phyloP scores from a whole-genome alignment of 2,329 filamentous ascomycete genomes.

The Fusarium sp. region DNA sequence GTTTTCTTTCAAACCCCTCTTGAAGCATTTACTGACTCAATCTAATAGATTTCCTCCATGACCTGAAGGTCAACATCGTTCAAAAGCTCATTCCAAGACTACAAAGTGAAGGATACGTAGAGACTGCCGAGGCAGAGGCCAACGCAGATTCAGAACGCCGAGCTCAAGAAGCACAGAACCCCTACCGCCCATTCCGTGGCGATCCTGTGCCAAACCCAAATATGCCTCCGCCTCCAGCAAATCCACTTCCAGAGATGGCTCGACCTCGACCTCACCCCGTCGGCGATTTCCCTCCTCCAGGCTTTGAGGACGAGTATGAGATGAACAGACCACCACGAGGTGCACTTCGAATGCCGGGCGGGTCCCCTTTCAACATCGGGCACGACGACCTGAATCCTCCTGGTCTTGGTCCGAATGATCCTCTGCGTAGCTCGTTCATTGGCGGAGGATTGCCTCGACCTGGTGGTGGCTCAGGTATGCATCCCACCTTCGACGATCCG shows the following conservation, averaged over 20 bases:
- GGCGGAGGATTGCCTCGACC: slow-evolving; percentile 68
- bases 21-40: background rate
- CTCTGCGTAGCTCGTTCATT: slow-evolving; percentile 74
- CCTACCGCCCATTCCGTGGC: slow-evolving; percentile 50
- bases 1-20: background rate
- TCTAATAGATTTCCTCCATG: slow-evolving; percentile 68
- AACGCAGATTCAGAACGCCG: slow-evolving; percentile 56
- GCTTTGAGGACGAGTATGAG: slow-evolving; percentile 93
- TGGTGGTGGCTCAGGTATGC: slow-evolving; percentile 83
- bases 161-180: slow-evolving; percentile 54
- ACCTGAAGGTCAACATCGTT: slow-evolving; percentile 82
- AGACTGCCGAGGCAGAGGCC: slow-evolving; percentile 59
- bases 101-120: slow-evolving; percentile 82
- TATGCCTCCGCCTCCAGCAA: slow-evolving; percentile 72
- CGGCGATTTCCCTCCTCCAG: slow-evolving; percentile 84
- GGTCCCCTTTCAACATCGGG: slow-evolving; percentile 76
- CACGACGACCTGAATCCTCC: slow-evolving; percentile 89
- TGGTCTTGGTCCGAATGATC: slow-evolving; percentile 86
- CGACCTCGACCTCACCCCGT: slow-evolving; percentile 69
- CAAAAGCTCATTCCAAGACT: slow-evolving; percentile 84
- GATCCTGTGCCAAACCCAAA: slow-evolving; percentile 65
- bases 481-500: slow-evolving; percentile 93
- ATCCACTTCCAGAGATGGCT: slow-evolving; percentile 71
- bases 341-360: slow-evolving; percentile 53
- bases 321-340: slow-evolving; percentile 70